Evolutionary conservation across 2,329 filamentous ascomycete genomes (phyloP).

Genomic region (Ascochyta viciae-villosae): DNA sequence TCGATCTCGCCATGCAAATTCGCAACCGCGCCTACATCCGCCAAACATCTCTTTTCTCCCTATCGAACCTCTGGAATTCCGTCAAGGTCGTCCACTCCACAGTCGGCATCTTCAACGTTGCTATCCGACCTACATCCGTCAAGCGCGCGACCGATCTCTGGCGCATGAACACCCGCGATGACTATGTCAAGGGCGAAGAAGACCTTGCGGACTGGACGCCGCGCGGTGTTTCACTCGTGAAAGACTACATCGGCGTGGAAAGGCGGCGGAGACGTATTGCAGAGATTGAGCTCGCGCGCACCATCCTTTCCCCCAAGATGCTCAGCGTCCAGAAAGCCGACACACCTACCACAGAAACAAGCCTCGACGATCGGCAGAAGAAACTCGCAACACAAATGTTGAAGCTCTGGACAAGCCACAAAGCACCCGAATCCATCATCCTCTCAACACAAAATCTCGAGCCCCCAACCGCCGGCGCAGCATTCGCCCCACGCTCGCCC

Average conservation of each 20-base stretch:
- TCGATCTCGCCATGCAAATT: constrained; percentile 83
- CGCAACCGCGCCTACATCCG: constrained; percentile 83
- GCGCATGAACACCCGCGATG: constrained; percentile 93
- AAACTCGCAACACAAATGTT: constrained; percentile 62
- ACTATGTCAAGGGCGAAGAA: constrained; percentile 97
- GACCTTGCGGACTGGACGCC: constrained; percentile 84
- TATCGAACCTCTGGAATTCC: constrained; percentile 82
- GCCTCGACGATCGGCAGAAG: constrained; percentile 47
- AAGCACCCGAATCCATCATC: constrained; percentile 54
- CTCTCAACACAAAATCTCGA: constrained; percentile 63
- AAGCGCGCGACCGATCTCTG: constrained; percentile 93
- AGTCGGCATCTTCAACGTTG: constrained; percentile 84
- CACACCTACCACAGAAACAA: constrained; percentile 19
- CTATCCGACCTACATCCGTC: constrained; percentile 85
- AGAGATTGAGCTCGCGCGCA: constrained; percentile 80
- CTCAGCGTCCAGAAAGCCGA: constrained; percentile 35
- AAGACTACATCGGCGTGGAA: constrained; percentile 79
- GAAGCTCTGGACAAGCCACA: constrained; percentile 66
- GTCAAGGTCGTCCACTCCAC: constrained; percentile 86
- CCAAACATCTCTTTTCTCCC: constrained; percentile 82
- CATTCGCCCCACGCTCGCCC: constrained; percentile 50
- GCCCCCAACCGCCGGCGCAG: constrained; percentile 69
- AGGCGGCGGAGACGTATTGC: constrained; percentile 76
- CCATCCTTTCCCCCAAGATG: constrained; percentile 65
- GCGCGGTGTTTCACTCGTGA: constrained; percentile 87